Conservation (phyloP, 192 early-diverging fungal genomes). For the Entomortierella lignicola region DNA sequence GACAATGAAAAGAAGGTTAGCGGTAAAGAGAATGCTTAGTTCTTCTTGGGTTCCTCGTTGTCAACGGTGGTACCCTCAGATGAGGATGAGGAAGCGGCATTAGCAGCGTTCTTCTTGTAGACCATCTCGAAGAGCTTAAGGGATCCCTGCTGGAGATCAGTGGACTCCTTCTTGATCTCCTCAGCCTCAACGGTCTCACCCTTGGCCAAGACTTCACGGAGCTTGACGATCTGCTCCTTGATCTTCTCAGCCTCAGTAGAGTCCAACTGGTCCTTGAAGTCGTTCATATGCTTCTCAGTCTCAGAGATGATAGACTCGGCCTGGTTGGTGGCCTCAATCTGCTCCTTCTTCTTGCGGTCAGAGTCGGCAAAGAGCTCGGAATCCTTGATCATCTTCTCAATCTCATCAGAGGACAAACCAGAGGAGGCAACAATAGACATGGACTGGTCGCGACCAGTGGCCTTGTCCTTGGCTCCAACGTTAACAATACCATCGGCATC, state of each 20-base stretch:
- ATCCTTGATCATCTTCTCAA: conserved; percentile 92
- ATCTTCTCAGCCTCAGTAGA: conserved; percentile 89
- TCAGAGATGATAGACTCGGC: conserved; percentile 92
- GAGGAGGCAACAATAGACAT: conserved; percentile 94
- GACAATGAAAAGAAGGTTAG: conserved; percentile 12
- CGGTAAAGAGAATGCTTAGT: conserved; percentile 6
- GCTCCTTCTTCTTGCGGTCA: conserved; percentile 92
- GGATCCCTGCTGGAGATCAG: conserved; percentile 86
- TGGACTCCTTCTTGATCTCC: conserved; percentile 89
- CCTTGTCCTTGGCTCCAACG: conserved; percentile 95
- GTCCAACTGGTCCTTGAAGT: conserved; percentile 98
- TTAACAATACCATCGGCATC: conserved; percentile 99
- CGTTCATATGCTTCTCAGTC: conserved; percentile 93
- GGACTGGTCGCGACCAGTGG: conserved; percentile 90
- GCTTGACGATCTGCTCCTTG: conserved; percentile 79
- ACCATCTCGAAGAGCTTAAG: conserved; percentile 98
- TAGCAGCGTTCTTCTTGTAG: conserved; percentile 81
- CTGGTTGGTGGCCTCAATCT: conserved; percentile 94
- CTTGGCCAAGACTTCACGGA: conserved; percentile 86
- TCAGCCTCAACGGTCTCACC: conserved; percentile 71
- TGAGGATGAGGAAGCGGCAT: conserved; percentile 23
- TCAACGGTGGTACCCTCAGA: conserved; percentile 49
- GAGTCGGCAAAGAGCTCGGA: conserved; percentile 93
- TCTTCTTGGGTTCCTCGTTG: conserved; percentile 54
- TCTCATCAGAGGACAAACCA: conserved; percentile 90